Conservation (phyloP, 1,139 yeast genomes). For the Candida tropicalis region DNA sequence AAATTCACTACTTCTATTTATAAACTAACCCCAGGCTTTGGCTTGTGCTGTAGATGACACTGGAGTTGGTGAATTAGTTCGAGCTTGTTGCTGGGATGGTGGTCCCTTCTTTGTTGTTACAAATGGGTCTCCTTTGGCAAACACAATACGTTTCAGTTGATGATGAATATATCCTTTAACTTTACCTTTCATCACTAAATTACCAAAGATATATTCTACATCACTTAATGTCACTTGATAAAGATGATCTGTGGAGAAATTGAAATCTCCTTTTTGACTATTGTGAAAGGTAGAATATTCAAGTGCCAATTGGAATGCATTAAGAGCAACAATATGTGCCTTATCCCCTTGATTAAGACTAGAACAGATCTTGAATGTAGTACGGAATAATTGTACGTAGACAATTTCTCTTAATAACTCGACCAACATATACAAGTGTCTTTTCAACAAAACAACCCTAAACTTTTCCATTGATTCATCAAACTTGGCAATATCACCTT, state of each 20-base stretch:
- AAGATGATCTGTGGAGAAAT: conserved; percentile 13
- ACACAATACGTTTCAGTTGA: conserved; percentile 73
- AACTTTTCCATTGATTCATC: conserved; percentile 45
- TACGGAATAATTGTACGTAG: conserved; percentile 54
- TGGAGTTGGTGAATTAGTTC: too few relatives aligned
- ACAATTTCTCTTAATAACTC: conserved; percentile 56
- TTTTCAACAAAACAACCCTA: conserved; percentile 55
- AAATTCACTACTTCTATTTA: too few relatives aligned
- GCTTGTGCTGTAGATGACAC: too few relatives aligned
- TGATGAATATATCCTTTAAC: conserved; percentile 80
- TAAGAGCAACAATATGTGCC: conserved; percentile 48
- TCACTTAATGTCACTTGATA: conserved; percentile 41
- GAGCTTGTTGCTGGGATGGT: neutral
- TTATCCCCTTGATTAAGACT: conserved; percentile 31
- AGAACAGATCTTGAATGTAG: conserved; percentile 39
- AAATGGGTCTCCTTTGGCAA: conserved; percentile 77
- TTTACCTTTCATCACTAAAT: conserved; percentile 59
- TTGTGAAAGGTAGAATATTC: conserved; percentile 32
- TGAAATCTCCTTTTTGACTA: conserved; percentile 8
- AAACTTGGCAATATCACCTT: conserved; percentile 59
- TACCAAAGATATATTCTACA: conserved; percentile 74
- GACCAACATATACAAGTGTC: conserved; percentile 65
- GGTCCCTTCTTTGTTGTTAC: conserved; percentile 33
- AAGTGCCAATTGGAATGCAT: conserved; percentile 51
- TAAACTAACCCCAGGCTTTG: too few relatives aligned